Conservation (phyloP, 2,329 filamentous ascomycete species). For the Calycina herbarum region DNA sequence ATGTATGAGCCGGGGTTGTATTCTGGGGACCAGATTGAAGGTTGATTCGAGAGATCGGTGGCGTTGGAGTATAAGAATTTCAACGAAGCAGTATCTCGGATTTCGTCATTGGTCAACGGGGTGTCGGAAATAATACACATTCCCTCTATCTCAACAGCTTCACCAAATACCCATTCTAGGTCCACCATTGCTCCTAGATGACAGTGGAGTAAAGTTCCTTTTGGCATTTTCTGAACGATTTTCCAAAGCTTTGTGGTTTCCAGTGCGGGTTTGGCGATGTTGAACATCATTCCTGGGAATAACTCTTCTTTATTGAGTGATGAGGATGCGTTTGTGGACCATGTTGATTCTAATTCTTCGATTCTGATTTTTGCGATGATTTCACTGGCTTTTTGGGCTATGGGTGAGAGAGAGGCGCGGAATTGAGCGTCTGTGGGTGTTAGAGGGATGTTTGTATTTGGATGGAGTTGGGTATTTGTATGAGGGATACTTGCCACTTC, state of each 20-base stretch:
- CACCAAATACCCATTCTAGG: constrained; percentile 71
- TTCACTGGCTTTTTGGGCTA: constrained; percentile 70
- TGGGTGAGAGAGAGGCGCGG: constrained; percentile 70
- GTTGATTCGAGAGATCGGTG: constrained; percentile 25
- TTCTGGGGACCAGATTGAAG: constrained; percentile 60
- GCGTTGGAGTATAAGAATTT: constrained; percentile 54
- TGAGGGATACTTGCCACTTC: constrained; percentile 22
- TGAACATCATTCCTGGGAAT: constrained; percentile 89
- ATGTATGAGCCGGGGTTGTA: constrained; percentile 50
- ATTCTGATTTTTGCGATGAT: constrained; percentile 77
- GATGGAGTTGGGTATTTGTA: not conserved
- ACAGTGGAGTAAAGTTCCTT: constrained; percentile 81
- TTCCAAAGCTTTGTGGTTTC: constrained; percentile 79
- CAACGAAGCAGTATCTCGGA: constrained; percentile 54
- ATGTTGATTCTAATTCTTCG: constrained; percentile 71
- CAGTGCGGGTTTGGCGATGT: constrained; percentile 75
- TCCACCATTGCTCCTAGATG: constrained; percentile 89
- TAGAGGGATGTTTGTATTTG: not conserved
- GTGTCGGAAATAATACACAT: constrained; percentile 65
- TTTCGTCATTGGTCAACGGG: constrained; percentile 51
- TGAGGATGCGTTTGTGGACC: constrained; percentile 71
- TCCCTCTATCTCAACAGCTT: constrained; percentile 69
- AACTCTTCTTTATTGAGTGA: constrained; percentile 62
- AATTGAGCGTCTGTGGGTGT: constrained; percentile 69
- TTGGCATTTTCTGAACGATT: constrained; percentile 82